Conservation (phyloP, 2,329 filamentous ascomycete species). For the Metarhizium sp. region DNA sequence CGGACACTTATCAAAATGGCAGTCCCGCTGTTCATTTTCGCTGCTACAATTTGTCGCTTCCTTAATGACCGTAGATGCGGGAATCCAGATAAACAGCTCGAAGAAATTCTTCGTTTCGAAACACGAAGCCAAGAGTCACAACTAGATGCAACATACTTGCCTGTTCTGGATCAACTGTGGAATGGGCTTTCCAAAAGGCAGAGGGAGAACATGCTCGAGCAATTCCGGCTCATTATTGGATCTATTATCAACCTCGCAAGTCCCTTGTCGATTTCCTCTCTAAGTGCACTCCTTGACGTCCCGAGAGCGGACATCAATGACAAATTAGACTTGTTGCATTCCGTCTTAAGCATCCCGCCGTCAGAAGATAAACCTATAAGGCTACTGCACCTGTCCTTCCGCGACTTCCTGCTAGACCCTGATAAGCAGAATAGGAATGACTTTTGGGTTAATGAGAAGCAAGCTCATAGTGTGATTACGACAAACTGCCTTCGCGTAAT, state of each 20-base stretch:
- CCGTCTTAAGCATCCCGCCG: neutral
- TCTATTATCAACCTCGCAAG: neutral
- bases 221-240: neutral
- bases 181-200: neutral
- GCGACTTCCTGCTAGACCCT: neutral
- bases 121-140: conserved; percentile 2
- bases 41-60: conserved; percentile 23
- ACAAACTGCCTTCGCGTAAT: neutral
- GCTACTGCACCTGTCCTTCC: neutral
- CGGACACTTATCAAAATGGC: conserved; percentile 16
- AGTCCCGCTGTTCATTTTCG: conserved; percentile 26
- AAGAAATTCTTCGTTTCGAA: conserved; percentile 13
- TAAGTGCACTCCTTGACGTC: neutral
- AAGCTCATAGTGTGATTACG: neutral
- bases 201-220: neutral
- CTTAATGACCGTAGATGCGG: conserved; percentile 12
- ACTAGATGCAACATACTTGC: conserved; percentile 12
- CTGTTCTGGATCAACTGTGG: conserved; percentile 8
- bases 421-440: neutral
- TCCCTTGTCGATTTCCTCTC: neutral
- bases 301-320: neutral
- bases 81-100: conserved; percentile 14
- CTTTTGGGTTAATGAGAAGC: neutral
- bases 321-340: neutral
- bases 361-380: neutral